Conservation (phyloP, 306 rosid genomes). For the Comarum palustre region DNA sequence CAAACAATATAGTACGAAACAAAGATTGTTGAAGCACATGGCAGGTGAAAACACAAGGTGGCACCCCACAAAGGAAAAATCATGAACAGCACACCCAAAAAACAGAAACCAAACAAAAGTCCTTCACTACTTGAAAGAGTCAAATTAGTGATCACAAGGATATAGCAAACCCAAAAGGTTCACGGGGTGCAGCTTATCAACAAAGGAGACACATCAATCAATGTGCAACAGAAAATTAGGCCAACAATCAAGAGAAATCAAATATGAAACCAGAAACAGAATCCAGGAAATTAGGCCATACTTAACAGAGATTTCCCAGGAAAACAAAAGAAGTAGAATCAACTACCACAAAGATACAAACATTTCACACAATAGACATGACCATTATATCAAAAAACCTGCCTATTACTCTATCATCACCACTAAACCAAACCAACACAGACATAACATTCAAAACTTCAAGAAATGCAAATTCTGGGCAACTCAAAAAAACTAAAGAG, state of each 20-base stretch:
- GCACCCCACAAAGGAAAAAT: background rate
- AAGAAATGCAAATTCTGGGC: conserved; percentile 6
- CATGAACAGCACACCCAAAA: background rate
- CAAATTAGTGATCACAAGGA: background rate
- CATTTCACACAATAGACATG: background rate
- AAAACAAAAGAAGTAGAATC: background rate
- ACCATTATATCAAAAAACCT: background rate
- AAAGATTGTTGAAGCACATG: conserved; percentile 5
- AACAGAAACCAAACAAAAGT: background rate
- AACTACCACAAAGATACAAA: background rate
- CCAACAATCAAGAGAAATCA: background rate
- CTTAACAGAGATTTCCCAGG: background rate
- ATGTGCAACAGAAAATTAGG: background rate
- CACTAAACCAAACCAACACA: background rate
- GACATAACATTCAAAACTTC: background rate
- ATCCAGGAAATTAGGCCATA: background rate
- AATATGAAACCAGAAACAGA: background rate
- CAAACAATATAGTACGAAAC: background rate
- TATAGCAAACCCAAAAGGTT: conserved; percentile 12
- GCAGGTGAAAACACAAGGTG: background rate
- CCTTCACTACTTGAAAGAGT: conserved; percentile 6
- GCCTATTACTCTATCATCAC: background rate
- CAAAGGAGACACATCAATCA: background rate
- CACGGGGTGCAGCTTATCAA: conserved; percentile 18
- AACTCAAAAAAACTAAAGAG: conserved; percentile 2